Conservation (phyloP, 2,329 filamentous ascomycete genomes). For the Zymoseptoria crescenta region DNA sequence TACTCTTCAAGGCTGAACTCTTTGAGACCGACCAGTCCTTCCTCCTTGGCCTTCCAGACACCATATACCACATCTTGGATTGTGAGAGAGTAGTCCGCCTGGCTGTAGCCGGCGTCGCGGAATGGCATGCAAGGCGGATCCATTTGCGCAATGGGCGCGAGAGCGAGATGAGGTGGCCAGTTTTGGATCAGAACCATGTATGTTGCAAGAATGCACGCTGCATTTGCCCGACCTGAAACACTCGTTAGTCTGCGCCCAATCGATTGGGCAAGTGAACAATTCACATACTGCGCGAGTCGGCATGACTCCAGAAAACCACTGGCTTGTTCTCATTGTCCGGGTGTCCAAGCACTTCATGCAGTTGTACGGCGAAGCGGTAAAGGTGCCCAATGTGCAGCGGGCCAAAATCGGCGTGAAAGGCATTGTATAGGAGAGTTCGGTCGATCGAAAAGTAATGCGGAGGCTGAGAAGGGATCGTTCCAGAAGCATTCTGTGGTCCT, state of each 20-base stretch:
- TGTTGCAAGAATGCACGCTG: conserved; percentile 87
- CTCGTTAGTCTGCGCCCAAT: conserved; percentile 13
- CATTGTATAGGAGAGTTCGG: conserved; percentile 78
- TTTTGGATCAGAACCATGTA: conserved; percentile 99
- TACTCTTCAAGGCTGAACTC: conserved; percentile 97
- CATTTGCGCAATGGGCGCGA: conserved; percentile 91
- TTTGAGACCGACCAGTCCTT: conserved; percentile 81
- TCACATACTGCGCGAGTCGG: conserved; percentile 76
- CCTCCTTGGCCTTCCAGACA: conserved; percentile 97
- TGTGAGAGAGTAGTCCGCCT: conserved; percentile 91
- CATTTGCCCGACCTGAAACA: conserved; percentile 72
- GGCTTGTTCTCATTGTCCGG: conserved; percentile 82
- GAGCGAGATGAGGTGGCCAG: conserved; percentile 91
- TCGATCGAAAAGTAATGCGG: conserved; percentile 96
- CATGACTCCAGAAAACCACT: conserved; percentile 92
- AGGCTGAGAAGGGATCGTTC: conserved; percentile 36
- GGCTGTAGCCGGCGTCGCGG: conserved; percentile 94
- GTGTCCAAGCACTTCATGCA: conserved; percentile 89
- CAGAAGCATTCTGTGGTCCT: conserved; percentile 44
- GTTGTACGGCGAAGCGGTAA: conserved; percentile 90
- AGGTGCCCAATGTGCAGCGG: conserved; percentile 95
- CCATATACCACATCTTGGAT: conserved; percentile 98
- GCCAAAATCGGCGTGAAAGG: conserved; percentile 97
- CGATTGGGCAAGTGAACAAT: not conserved
- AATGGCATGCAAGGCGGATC: conserved; percentile 98